Evolutionary conservation across 768 basidiomycete genomes (phyloP).

Genomic region (Russula lepida): DNA sequence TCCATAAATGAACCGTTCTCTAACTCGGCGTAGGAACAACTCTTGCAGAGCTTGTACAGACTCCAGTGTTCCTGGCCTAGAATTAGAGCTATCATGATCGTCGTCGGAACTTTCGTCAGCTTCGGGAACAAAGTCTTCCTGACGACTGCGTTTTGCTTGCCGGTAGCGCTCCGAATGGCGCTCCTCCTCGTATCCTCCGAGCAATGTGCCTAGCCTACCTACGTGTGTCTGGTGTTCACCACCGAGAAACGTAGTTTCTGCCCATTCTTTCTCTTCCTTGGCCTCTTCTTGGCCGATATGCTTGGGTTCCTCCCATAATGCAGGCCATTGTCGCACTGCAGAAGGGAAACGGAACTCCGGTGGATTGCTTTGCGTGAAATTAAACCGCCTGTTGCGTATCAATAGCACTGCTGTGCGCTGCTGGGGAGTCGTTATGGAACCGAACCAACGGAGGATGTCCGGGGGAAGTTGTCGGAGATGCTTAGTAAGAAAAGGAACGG

Average conservation of each 20-base stretch:
- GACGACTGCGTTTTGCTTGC: slow-evolving; percentile 34
- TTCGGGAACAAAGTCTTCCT: slow-evolving; percentile 50
- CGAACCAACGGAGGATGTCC: slow-evolving; percentile 42
- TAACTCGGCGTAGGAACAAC: slow-evolving; percentile 51
- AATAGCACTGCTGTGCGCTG: slow-evolving; percentile 53
- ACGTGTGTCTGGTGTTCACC: slow-evolving; percentile 48
- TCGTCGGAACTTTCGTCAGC: slow-evolving; percentile 53
- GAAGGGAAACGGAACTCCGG: slow-evolving; percentile 43
- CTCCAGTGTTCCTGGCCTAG: slow-evolving; percentile 37
- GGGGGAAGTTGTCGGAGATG: slow-evolving; percentile 61
- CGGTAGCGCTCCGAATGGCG: slow-evolving; percentile 58
- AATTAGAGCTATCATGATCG: slow-evolving; percentile 29
- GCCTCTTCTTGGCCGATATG: slow-evolving; percentile 43
- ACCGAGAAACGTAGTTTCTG: slow-evolving; percentile 47
- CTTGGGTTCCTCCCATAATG: slow-evolving; percentile 55
- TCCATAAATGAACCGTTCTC: slow-evolving; percentile 69
- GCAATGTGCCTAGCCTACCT: slow-evolving; percentile 57
- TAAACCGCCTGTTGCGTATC: slow-evolving; percentile 67
- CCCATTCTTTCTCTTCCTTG: slow-evolving; percentile 67
- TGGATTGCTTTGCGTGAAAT: slow-evolving; percentile 49
- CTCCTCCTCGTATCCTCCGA: slow-evolving; percentile 73
- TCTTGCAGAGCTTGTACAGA: slow-evolving; percentile 32
- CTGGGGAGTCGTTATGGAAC: slow-evolving; percentile 43
- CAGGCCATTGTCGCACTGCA: slow-evolving; percentile 55
- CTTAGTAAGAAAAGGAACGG: slow-evolving; percentile 54